Percentiles rank a stretch among this genome's conserved stretches.
Conservation (phyloP, 192 early-diverging fungal genomes). For the Endogone sp. region DNA sequence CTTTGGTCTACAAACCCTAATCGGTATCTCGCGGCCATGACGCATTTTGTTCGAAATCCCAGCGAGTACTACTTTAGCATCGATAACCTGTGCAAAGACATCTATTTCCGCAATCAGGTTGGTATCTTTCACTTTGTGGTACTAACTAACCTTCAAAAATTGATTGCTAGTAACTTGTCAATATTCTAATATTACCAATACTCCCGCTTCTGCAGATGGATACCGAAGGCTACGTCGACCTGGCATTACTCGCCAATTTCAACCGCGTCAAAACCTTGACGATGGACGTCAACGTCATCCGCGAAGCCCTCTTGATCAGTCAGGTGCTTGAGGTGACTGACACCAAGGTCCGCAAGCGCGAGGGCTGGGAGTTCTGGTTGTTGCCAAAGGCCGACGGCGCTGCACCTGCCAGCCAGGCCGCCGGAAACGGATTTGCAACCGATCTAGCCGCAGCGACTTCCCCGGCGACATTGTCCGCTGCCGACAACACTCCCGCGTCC, state of each 20-base stretch:
- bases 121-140: conserved; percentile 5
- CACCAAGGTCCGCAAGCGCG: conserved; percentile 60
- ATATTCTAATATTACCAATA: no score
- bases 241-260: conserved; percentile 79
- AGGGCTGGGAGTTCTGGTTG: conserved; percentile 87
- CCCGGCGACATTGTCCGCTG: no score
- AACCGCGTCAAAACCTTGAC: conserved; percentile 81
- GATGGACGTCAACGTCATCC: conserved; percentile 59
- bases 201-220: conserved; percentile 71
- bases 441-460: background rate
- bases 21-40: background rate
- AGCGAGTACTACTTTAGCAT: conserved; percentile 97
- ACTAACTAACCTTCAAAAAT: no score
- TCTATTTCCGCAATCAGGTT: conserved; percentile 77
- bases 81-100: conserved; percentile 95
- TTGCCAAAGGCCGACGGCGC: conserved; percentile 41
- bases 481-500: no score
- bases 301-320: conserved; percentile 44
- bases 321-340: conserved; percentile 58
- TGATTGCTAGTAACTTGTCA: no score
- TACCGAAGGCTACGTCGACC: conserved; percentile 73
- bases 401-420: background rate
- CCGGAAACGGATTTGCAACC: no score
- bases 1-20: no score
- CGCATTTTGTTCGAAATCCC: conserved; percentile 11